These are phyloP conservation scores for Bipolaris sorokiniana DNA, from an alignment of 2,329 filamentous ascomycete species.

Conservation along the genomic window DNA sequence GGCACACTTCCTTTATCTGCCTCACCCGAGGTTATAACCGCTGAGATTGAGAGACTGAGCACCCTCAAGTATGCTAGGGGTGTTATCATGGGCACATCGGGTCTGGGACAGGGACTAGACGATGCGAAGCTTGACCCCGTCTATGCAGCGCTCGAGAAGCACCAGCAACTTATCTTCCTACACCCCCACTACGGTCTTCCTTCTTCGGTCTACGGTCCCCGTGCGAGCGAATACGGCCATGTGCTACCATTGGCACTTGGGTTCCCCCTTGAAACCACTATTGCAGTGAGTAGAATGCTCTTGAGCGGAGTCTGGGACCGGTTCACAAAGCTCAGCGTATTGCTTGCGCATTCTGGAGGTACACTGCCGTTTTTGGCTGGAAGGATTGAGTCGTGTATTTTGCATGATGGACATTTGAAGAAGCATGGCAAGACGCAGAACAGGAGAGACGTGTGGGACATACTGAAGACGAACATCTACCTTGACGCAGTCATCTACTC, in stretches of 20 bases:
- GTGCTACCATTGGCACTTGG: conserved; percentile 85
- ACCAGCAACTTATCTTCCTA: conserved; percentile 74
- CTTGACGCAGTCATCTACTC: conserved; percentile 88
- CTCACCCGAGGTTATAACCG: conserved; percentile 63
- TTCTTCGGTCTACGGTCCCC: conserved; percentile 76
- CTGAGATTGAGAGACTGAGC: conserved; percentile 68
- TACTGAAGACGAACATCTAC: conserved; percentile 77
- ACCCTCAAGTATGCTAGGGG: conserved; percentile 73
- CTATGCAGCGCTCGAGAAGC: conserved; percentile 70
- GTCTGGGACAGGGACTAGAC: conserved; percentile 79
- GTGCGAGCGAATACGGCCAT: conserved; percentile 79
- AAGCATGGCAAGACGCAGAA: conserved; percentile 64
- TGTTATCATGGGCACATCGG: conserved; percentile 86
- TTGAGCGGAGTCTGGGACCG: conserved; percentile 84
- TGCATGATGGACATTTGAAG: conserved; percentile 79
- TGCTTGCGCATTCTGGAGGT: conserved; percentile 87
- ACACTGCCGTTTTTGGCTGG: conserved; percentile 89
- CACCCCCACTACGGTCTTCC: conserved; percentile 94
- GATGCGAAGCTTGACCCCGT: conserved; percentile 75
- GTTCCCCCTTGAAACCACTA: conserved; percentile 91
- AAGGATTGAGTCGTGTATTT: conserved; percentile 83
- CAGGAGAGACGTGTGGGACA: conserved; percentile 67
- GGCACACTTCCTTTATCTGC: conserved; percentile 80
- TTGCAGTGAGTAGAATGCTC: conserved; percentile 86
- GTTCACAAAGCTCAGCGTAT: conserved; percentile 70